These are phyloP conservation scores for Cyberlindnera galapagoensis DNA, from an alignment of 805 yeast species.

Conservation along the genomic window DNA sequence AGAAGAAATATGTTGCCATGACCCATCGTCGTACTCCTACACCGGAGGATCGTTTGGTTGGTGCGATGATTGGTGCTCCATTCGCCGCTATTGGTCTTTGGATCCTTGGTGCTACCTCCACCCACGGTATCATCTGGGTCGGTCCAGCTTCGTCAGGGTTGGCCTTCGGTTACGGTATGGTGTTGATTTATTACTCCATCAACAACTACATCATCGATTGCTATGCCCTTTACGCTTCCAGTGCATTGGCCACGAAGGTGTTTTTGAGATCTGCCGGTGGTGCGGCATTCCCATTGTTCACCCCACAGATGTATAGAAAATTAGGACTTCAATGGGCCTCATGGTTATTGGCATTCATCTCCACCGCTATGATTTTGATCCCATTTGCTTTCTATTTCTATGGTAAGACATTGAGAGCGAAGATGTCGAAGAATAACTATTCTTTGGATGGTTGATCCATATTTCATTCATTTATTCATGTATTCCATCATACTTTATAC, in stretches of 20 bases:
- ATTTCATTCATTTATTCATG: not conserved
- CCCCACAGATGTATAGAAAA: constrained; percentile 72
- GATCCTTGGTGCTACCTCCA: constrained; percentile 75
- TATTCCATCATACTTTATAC: not conserved
- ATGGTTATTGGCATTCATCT: constrained; percentile 70
- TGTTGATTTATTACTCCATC: constrained; percentile 67
- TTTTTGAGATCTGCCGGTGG: constrained; percentile 79
- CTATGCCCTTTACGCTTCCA: constrained; percentile 74
- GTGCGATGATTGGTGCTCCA: constrained; percentile 79
- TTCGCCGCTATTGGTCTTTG: constrained; percentile 77
- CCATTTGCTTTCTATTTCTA: constrained; percentile 67
- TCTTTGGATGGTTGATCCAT: constrained; percentile 2
- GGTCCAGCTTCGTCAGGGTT: constrained; percentile 76
- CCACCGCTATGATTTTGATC: constrained; percentile 67
- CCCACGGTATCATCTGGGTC: constrained; percentile 68
- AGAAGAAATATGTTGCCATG: constrained; percentile 48
- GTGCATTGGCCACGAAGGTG: constrained; percentile 77
- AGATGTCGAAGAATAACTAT: constrained; percentile 64
- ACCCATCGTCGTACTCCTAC: constrained; percentile 51
- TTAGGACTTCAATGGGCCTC: constrained; percentile 78
- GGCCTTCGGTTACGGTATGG: constrained; percentile 74
- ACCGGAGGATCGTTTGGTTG: constrained; percentile 75
- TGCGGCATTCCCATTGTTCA: constrained; percentile 78
- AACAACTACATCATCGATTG: constrained; percentile 87
- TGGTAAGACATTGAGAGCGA: constrained; percentile 59